These are phyloP conservation scores for Paralagenidium karlingii DNA, from an alignment of 352 stramenopile genomes.

Conservation along the genomic window DNA sequence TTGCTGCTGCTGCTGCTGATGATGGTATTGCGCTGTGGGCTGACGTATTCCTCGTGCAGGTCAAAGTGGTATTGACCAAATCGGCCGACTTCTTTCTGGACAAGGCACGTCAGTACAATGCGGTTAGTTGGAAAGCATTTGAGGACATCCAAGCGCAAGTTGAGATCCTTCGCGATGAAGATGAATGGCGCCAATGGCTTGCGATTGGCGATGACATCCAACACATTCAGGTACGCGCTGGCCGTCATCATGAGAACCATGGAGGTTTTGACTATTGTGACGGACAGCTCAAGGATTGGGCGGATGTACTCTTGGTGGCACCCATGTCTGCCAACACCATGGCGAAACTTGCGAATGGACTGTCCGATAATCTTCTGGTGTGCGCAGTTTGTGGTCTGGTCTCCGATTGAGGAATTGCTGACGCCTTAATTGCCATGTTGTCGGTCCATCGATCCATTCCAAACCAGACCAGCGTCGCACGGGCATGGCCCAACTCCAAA, in stretches of 20 bases:
- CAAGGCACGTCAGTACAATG: constrained; percentile 63
- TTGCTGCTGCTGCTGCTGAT: constrained; percentile 1
- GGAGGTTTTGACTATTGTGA: not conserved
- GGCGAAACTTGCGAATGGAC: constrained; percentile 84
- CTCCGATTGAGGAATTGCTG: constrained; percentile 3
- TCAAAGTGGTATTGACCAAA: constrained; percentile 74
- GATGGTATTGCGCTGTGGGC: not conserved
- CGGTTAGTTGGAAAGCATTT: constrained; percentile 26
- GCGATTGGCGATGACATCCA: constrained; percentile 68
- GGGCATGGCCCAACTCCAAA: constrained; percentile 90
- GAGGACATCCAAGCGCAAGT: constrained; percentile 12
- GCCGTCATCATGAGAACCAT: not conserved
- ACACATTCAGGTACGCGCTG: constrained; percentile 70
- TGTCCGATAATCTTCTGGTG: constrained; percentile 93
- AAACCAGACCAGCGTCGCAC: constrained; percentile 74
- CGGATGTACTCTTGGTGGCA: constrained; percentile 83
- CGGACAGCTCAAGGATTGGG: constrained; percentile 89
- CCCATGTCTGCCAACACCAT: constrained; percentile 87
- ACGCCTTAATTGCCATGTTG: not conserved
- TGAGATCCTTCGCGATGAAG: constrained; percentile 41
- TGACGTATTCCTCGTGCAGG: too few species aligned
- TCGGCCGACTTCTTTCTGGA: constrained; percentile 73
- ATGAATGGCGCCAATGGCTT: constrained; percentile 78
- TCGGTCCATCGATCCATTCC: not conserved
- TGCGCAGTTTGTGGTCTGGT: constrained; percentile 3